These are phyloP conservation scores for Desmodesmus armatus DNA, from an alignment of 139 green algal species.

Conservation along the genomic window DNA sequence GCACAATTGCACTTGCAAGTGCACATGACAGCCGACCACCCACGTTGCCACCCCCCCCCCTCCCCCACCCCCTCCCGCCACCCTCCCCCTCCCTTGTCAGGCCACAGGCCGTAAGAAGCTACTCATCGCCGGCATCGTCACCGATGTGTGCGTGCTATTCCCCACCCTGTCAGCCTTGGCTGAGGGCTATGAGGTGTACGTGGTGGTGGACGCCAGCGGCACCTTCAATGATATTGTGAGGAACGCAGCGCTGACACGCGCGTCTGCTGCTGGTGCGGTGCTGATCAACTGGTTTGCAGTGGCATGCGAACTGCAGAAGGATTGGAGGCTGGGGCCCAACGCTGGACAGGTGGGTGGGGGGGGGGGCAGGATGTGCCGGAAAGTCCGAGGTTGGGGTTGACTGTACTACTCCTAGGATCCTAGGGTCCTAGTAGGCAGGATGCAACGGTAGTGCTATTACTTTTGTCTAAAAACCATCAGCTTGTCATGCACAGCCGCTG, in stretches of 20 bases:
- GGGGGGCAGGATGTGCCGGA: no score
- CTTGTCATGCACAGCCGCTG: no score
- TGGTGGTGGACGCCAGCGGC: constrained; percentile 23
- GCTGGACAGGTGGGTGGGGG: no score
- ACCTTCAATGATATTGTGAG: constrained; percentile 28
- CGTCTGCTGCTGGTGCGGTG: neutral
- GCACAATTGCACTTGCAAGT: neutral
- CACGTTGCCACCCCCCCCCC: neutral
- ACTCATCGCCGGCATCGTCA: constrained; percentile 38
- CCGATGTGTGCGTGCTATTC: constrained; percentile 45
- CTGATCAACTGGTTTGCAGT: constrained; percentile 48
- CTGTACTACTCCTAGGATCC: no score
- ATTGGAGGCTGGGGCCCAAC: constrained; percentile 16
- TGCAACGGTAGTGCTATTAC: no score
- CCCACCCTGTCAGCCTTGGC: constrained; percentile 9
- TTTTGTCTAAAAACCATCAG: no score
- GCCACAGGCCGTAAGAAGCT: constrained; percentile 45
- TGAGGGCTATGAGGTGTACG: constrained; percentile 39
- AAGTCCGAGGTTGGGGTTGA: no score
- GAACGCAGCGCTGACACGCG: constrained; percentile 23
- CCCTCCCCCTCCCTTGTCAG: neutral
- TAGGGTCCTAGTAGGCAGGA: no score
- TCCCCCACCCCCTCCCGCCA: no score
- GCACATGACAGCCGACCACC: neutral
- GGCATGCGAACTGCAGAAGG: constrained; percentile 45